Conservation (phyloP, 2,329 filamentous ascomycete species). For the Fonsecaea pugnacius region DNA sequence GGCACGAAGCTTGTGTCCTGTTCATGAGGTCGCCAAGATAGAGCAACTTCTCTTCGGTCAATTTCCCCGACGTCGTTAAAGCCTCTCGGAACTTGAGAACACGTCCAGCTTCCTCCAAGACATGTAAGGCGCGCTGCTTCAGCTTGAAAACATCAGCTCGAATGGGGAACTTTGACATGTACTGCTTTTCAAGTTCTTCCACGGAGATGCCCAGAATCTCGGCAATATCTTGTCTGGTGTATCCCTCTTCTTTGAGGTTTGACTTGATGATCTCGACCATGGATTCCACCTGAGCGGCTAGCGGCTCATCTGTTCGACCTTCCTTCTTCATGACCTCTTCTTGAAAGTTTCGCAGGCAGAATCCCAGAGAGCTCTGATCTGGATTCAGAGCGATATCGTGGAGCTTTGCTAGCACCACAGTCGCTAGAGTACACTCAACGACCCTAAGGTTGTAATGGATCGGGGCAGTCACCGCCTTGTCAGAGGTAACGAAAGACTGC, state of each 20-base stretch:
- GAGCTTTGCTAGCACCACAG: conserved; percentile 66
- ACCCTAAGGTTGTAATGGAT: conserved; percentile 97
- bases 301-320: conserved; percentile 53
- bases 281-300: conserved; percentile 71
- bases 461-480: conserved; percentile 92
- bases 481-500: conserved; percentile 89
- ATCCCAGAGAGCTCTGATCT: conserved; percentile 80
- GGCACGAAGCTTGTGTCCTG: conserved; percentile 83
- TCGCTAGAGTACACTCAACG: conserved; percentile 90
- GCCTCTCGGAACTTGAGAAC: conserved; percentile 82
- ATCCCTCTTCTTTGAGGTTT: conserved; percentile 78
- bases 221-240: conserved; percentile 85
- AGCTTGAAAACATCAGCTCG: conserved; percentile 86
- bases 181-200: conserved; percentile 73
- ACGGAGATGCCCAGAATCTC: conserved; percentile 70
- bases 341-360: conserved; percentile 85
- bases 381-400: conserved; percentile 68
- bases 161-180: conserved; percentile 86
- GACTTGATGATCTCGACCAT: conserved; percentile 71
- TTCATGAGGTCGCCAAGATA: conserved; percentile 84
- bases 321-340: conserved; percentile 71
- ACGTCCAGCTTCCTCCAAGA: conserved; percentile 84
- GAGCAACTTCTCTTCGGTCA: conserved; percentile 68
- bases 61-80: conserved; percentile 59
- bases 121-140: conserved; percentile 83